phyloP scores from a whole-genome alignment of 1,284 basidiomycete species.

The Trametes polyzona region DNA sequence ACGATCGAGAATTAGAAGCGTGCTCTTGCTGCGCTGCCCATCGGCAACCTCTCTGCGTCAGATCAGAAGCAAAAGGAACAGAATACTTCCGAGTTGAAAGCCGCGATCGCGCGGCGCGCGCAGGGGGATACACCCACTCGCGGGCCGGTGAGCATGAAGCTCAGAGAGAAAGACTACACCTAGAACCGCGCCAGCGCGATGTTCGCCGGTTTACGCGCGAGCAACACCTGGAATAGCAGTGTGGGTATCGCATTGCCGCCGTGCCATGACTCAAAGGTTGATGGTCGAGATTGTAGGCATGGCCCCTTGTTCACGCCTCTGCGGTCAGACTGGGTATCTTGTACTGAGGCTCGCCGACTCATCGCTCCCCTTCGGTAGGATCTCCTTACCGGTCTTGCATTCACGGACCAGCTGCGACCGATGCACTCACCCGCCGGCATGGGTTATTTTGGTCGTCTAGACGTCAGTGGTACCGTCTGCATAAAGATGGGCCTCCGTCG shows the following conservation, averaged over 20 bases:
- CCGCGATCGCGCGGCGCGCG: conserved; percentile 6
- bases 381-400: not conserved
- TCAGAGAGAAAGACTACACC: not conserved
- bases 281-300: too few species aligned
- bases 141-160: not conserved
- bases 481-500: not conserved
- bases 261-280: not conserved
- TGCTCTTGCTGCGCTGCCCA: conserved; percentile 31
- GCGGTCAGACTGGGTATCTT: conserved; percentile 21
- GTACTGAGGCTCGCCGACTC: too few species aligned
- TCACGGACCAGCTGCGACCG: not conserved
- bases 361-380: not conserved
- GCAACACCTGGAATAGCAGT: conserved; percentile 17
- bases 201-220: conserved; percentile 14
- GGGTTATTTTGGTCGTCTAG: conserved; percentile 2
- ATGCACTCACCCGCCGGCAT: not conserved
- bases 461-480: conserved; percentile 2
- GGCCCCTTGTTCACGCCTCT: conserved; percentile 35
- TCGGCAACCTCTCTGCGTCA: conserved; percentile 25
- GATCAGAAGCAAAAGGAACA: conserved; percentile 35
- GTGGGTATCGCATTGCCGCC: conserved; percentile 12
- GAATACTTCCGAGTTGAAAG: conserved; percentile 28
- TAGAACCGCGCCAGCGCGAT: conserved; percentile 29
- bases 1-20: conserved; percentile 27
- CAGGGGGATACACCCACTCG: not conserved